phyloP scores from a whole-genome alignment of 805 yeast genomes.

The Candida vartiovaarae region DNA sequence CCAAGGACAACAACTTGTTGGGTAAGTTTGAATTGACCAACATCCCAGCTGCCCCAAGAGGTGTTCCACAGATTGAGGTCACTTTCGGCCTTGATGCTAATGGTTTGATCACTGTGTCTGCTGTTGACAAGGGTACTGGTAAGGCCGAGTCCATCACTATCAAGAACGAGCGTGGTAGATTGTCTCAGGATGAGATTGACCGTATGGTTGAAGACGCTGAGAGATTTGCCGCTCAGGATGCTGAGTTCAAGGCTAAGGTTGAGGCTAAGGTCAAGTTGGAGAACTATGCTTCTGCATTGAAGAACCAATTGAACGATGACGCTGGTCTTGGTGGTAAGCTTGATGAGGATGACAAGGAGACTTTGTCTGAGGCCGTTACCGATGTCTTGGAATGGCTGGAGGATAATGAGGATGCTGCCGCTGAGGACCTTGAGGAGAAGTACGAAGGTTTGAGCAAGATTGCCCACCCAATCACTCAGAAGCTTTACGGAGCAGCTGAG shows the following conservation, averaged over 20 bases:
- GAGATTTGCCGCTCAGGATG: slow-evolving; percentile 88
- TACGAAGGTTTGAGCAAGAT: slow-evolving; percentile 71
- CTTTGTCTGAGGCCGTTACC: slow-evolving; percentile 76
- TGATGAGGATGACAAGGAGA: slow-evolving; percentile 86
- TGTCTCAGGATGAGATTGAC: slow-evolving; percentile 89
- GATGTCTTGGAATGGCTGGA: slow-evolving; percentile 87
- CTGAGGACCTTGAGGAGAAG: slow-evolving; percentile 92
- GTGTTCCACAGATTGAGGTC: slow-evolving; percentile 85
- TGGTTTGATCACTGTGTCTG: slow-evolving; percentile 81
- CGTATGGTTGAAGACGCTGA: slow-evolving; percentile 98
- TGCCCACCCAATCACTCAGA: slow-evolving; percentile 90
- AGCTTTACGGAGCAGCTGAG: slow-evolving; percentile 60
- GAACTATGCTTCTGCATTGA: slow-evolving; percentile 79
- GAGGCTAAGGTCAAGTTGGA: slow-evolving; percentile 85
- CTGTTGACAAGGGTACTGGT: slow-evolving; percentile 92
- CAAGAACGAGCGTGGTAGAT: slow-evolving; percentile 91
- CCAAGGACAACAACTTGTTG: slow-evolving; percentile 84
- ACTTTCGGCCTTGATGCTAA: slow-evolving; percentile 84
- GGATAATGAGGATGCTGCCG: slow-evolving; percentile 72
- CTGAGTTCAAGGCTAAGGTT: slow-evolving; percentile 72
- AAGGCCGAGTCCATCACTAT: slow-evolving; percentile 86
- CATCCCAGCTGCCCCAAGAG: slow-evolving; percentile 89
- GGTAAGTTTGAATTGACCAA: slow-evolving; percentile 85
- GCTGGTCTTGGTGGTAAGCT: slow-evolving; percentile 68
- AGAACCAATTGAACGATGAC: slow-evolving; percentile 55